A percentile compares a stretch with the other conserved stretches of the same genome.
Conservation (phyloP, 176 grass and related monocot species). For the Paspalum notatum region DNA sequence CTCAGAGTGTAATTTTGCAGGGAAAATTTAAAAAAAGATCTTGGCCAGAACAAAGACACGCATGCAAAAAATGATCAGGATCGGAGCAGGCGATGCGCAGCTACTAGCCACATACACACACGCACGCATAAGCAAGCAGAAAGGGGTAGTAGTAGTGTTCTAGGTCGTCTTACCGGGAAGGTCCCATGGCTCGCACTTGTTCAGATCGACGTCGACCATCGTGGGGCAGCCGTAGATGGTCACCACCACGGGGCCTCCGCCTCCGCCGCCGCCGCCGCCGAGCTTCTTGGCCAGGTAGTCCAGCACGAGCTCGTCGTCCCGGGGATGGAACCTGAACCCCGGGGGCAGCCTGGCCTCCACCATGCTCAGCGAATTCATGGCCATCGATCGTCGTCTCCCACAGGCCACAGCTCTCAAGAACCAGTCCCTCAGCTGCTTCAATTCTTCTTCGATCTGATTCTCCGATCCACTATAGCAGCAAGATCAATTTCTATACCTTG, state of each 20-base stretch:
- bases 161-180: conserved; percentile 72
- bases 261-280: conserved; percentile 1
- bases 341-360: conserved; percentile 83
- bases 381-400: background rate
- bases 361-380: conserved; percentile 79
- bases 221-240: conserved; percentile 60
- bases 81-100: background rate
- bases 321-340: conserved; percentile 90
- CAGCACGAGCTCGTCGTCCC: conserved; percentile 90
- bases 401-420: background rate
- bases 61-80: background rate
- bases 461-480: conserved; percentile 4
- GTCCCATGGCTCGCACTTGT: conserved; percentile 92
- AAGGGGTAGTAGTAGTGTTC: background rate
- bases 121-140: background rate
- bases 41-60: background rate
- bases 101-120: background rate
- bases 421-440: background rate
- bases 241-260: background rate
- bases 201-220: conserved; percentile 87
- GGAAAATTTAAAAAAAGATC: no score
- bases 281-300: conserved; percentile 84
- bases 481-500: conserved; percentile 10
- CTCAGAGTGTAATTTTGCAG: background rate
- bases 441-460: no score